Conservation (phyloP, 2,329 filamentous ascomycete species). For the Sarocladium kiliense region DNA sequence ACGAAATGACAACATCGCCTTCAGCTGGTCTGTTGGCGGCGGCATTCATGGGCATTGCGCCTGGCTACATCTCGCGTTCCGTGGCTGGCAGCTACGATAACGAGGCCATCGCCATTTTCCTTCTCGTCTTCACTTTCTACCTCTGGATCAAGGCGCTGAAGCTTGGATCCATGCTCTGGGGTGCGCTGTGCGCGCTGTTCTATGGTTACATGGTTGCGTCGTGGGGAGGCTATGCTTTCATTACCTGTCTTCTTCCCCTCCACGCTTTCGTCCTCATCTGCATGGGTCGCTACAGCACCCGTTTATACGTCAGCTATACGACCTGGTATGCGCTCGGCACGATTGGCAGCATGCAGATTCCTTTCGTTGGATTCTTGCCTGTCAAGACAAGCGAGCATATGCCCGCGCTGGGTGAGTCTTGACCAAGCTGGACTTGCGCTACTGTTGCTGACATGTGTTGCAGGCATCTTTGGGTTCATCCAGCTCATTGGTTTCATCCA, state of each 20-base stretch:
- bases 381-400: conserved; percentile 98
- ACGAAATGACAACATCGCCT: conserved; percentile 93
- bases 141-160: conserved; percentile 99
- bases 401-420: conserved; percentile 74
- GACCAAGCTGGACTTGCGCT: too few species aligned
- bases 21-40: conserved; percentile 94
- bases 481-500: conserved; percentile 91
- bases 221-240: conserved; percentile 99
- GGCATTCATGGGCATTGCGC: conserved; percentile 93
- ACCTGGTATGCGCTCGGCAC: conserved; percentile 98
- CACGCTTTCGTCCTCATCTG: conserved; percentile 90
- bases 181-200: conserved; percentile 86
- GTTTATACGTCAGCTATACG: conserved; percentile 93
- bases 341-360: conserved; percentile 97
- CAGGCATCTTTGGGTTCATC: conserved; percentile 90
- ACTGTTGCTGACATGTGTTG: conserved; percentile 9
- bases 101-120: conserved; percentile 98
- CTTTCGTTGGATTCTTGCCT: conserved; percentile 94
- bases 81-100: conserved; percentile 99
- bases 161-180: conserved; percentile 94
- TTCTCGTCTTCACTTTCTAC: conserved; percentile 97
- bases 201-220: conserved; percentile 99
- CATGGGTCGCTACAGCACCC: conserved; percentile 94
- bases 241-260: conserved; percentile 91
- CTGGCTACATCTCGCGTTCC: conserved; percentile 95